Conservation (phyloP, 306 rosid species). For the Trifolium repens region DNA sequence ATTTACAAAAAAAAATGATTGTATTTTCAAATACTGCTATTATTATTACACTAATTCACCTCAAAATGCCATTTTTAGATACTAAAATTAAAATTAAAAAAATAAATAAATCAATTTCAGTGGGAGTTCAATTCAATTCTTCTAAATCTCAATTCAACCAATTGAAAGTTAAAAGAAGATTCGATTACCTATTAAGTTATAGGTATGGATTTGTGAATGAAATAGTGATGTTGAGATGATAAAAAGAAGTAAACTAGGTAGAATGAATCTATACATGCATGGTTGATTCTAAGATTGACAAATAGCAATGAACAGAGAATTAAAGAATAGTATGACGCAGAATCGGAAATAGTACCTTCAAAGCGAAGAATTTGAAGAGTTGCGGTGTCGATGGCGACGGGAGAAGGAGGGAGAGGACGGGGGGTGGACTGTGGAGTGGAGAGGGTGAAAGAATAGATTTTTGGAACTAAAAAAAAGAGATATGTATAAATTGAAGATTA, state of each 20-base stretch:
- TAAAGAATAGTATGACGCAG: not conserved
- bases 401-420: not conserved
- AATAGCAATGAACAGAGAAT: not conserved
- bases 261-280: conserved; percentile 10
- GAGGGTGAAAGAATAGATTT: not conserved
- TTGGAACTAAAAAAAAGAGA: not conserved
- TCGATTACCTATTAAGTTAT: not conserved
- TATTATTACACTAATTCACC: not conserved
- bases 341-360: conserved; percentile 1
- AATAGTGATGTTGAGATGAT: not conserved
- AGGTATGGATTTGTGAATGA: not conserved
- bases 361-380: not conserved
- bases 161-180: conserved; percentile 18
- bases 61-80: not conserved
- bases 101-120: conserved; percentile 12
- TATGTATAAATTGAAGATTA: not conserved
- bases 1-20: not conserved
- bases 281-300: not conserved
- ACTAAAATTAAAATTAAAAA: not conserved
- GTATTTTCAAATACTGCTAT: not conserved
- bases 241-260: not conserved
- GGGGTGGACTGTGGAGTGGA: not conserved
- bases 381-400: not conserved
- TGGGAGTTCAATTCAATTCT: not conserved
- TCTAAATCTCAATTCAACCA: conserved; percentile 4